A percentile compares a stretch with the other conserved stretches of the same genome.
Conservation (phyloP, 2,329 filamentous ascomycete species). For the Sclerotinia trifoliorum region DNA sequence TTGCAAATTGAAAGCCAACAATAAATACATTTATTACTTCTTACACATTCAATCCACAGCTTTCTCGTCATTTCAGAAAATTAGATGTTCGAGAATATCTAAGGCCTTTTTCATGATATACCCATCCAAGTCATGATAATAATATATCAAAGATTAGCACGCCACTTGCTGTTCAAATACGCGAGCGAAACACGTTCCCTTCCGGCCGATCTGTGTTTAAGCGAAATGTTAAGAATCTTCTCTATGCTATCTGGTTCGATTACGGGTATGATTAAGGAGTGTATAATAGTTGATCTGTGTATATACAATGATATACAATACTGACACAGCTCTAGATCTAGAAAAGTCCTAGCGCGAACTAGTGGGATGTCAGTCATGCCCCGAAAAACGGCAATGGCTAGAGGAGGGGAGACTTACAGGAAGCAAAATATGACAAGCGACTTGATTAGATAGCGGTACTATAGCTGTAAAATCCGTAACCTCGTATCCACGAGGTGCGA, state of each 20-base stretch:
- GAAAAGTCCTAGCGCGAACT: slow-evolving; percentile 28
- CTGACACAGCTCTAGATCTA: neutral
- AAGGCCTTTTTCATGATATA: neutral
- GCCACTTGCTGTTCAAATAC: neutral
- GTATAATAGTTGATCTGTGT: neutral
- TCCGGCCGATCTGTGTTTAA: neutral
- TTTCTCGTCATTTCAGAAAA: neutral
- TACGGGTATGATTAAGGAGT: neutral
- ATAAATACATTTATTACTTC: neutral
- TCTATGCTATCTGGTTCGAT: neutral
- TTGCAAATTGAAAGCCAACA: neutral
- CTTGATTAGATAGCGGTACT: slow-evolving; percentile 51
- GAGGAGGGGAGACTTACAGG: slow-evolving; percentile 22
- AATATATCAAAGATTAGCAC: neutral
- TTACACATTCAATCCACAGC: neutral
- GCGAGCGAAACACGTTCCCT: neutral
- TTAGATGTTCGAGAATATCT: neutral
- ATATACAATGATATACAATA: neutral
- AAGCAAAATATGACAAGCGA: slow-evolving; percentile 29
- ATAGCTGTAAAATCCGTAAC: slow-evolving; percentile 60
- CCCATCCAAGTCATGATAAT: neutral
- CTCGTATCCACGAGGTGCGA: slow-evolving; percentile 47
- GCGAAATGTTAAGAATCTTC: neutral
- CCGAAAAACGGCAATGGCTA: neutral
- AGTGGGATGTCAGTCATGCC: slow-evolving; percentile 6